Evolutionary conservation across 768 basidiomycete species (phyloP).

Genomic region (Lactarius pseudohatsudake): DNA sequence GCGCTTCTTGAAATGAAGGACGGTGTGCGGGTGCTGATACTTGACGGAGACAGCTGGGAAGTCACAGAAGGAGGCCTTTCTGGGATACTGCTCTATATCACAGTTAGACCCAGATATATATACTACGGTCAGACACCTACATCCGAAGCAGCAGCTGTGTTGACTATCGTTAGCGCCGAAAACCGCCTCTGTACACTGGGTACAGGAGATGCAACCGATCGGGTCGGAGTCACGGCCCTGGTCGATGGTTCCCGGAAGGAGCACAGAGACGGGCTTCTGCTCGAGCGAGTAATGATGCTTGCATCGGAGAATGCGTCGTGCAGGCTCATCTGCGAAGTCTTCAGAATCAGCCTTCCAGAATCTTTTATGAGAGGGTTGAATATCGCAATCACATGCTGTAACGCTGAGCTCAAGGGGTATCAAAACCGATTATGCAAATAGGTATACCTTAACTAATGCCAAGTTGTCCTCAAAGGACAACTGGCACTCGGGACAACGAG

Average conservation of each 20-base stretch:
- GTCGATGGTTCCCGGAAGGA: constrained; percentile 7
- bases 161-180: neutral
- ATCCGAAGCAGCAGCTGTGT: neutral
- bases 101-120: neutral
- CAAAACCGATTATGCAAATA: neutral
- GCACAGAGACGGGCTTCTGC: constrained; percentile 19
- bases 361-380: constrained; percentile 27
- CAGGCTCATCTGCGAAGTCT: constrained; percentile 26
- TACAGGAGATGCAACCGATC: constrained; percentile 13
- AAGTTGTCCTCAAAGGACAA: constrained; percentile 43
- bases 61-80: neutral
- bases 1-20: constrained; percentile 13
- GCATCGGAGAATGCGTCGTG: constrained; percentile 16
- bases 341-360: constrained; percentile 26
- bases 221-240: constrained; percentile 3
- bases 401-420: constrained; percentile 2
- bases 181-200: neutral
- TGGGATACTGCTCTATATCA: neutral
- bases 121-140: constrained; percentile 1
- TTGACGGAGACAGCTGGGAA: constrained; percentile 1
- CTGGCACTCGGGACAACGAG: constrained; percentile 46
- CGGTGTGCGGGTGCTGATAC: constrained; percentile 9
- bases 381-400: constrained; percentile 28
- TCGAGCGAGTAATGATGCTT: constrained; percentile 11
- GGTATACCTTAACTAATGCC: constrained; percentile 40